Evolutionary conservation across 2,329 filamentous ascomycete genomes (phyloP).

Genomic region (Aspergillus sp.): DNA sequence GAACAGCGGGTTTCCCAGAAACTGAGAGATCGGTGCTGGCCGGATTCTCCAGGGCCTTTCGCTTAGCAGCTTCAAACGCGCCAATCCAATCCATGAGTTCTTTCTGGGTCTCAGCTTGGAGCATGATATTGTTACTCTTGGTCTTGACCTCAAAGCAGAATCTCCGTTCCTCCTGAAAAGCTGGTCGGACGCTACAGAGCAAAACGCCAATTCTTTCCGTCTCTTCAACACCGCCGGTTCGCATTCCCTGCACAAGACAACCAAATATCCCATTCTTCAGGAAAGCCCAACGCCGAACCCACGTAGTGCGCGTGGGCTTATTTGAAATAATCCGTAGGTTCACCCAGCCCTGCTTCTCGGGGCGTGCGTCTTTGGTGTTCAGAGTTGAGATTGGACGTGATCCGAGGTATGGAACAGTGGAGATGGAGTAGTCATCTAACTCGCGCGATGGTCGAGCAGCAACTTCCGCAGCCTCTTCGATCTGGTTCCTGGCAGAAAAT

Average conservation of each 20-base stretch:
- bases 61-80: constrained; percentile 91
- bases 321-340: constrained; percentile 80
- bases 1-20: constrained; percentile 49
- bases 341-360: constrained; percentile 93
- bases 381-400: constrained; percentile 68
- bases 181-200: constrained; percentile 88
- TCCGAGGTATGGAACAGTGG: constrained; percentile 85
- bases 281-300: constrained; percentile 94
- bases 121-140: constrained; percentile 84
- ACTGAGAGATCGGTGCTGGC: constrained; percentile 55
- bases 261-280: constrained; percentile 95
- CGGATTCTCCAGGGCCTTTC: constrained; percentile 80
- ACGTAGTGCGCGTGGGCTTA: constrained; percentile 86
- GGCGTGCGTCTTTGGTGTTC: constrained; percentile 56
- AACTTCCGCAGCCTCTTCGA: constrained; percentile 76
- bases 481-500: constrained; percentile 74
- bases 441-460: constrained; percentile 82
- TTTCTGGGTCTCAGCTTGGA: constrained; percentile 90
- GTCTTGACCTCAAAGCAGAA: constrained; percentile 99
- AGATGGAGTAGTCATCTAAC: constrained; percentile 87
- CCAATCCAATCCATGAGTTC: constrained; percentile 95
- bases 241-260: constrained; percentile 81
- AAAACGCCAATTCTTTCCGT: constrained; percentile 95
- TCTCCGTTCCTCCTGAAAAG: constrained; percentile 86
- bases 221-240: constrained; percentile 84